A percentile compares a stretch with the other conserved stretches of the same genome.
Conservation (phyloP, 2,329 filamentous ascomycete species). For the Xylaria sp. region DNA sequence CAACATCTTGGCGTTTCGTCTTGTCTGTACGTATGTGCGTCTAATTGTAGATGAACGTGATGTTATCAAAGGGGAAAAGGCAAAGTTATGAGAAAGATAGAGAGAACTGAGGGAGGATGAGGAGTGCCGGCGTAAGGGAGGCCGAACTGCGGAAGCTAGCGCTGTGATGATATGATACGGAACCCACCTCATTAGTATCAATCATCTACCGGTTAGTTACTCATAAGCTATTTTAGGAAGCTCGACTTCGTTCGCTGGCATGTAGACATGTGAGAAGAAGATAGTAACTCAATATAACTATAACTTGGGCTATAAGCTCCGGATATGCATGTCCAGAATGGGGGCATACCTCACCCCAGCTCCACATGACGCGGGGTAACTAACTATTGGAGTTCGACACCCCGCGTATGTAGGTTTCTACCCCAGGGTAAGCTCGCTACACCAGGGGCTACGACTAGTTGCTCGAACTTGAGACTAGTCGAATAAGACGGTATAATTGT, state of each 20-base stretch:
- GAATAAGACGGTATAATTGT: background rate
- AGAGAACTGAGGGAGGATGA: constrained; percentile 1
- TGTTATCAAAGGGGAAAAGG: background rate
- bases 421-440: constrained; percentile 1
- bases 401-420: background rate
- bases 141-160: constrained; percentile 25
- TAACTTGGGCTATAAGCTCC: background rate
- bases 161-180: constrained; percentile 3
- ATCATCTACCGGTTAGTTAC: background rate
- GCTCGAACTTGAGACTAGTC: background rate
- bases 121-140: constrained; percentile 5
- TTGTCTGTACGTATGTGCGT: constrained; percentile 12
- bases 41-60: background rate
- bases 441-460: background rate
- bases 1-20: constrained; percentile 23
- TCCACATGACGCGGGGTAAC: constrained; percentile 18
- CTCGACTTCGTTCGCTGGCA: background rate
- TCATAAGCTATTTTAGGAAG: background rate
- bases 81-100: background rate
- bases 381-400: background rate
- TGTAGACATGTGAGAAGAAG: background rate
- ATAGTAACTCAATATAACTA: background rate
- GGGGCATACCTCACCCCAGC: constrained; percentile 13
- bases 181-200: constrained; percentile 14
- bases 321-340: background rate